phyloP scores from a whole-genome alignment of 441 rosid genomes.

The Eugenia klotzschiana region DNA sequence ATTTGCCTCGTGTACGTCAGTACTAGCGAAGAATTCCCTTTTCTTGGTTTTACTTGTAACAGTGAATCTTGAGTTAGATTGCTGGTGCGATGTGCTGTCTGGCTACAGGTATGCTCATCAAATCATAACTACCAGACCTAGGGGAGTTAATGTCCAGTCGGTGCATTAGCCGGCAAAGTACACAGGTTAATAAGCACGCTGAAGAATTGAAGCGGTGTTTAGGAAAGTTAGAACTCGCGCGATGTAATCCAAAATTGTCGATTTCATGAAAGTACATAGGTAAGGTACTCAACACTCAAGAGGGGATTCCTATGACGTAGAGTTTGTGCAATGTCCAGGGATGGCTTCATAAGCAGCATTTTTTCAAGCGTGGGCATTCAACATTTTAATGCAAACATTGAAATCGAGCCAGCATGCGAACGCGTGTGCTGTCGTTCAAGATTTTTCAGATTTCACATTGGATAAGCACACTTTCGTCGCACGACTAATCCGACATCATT shows the following conservation, averaged over 20 bases:
- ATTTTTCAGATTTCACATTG: neutral
- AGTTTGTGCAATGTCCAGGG: too few species aligned
- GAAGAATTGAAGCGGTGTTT: neutral
- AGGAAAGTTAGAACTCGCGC: neutral
- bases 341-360: too few species aligned
- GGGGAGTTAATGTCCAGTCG: neutral
- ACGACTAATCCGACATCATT: neutral
- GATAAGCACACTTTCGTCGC: neutral
- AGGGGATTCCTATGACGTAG: too few species aligned
- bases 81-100: neutral
- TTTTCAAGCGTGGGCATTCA: neutral
- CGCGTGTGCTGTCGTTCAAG: neutral
- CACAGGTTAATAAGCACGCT: neutral
- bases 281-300: neutral
- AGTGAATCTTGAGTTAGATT: neutral
- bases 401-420: neutral
- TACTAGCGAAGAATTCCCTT: neutral
- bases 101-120: neutral
- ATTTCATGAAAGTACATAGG: neutral
- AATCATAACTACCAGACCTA: neutral
- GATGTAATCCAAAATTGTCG: neutral
- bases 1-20: neutral
- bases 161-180: neutral
- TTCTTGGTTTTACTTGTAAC: neutral
- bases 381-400: neutral